Conservation (phyloP, 129 eudicot genomes). For the Logfia minima region DNA sequence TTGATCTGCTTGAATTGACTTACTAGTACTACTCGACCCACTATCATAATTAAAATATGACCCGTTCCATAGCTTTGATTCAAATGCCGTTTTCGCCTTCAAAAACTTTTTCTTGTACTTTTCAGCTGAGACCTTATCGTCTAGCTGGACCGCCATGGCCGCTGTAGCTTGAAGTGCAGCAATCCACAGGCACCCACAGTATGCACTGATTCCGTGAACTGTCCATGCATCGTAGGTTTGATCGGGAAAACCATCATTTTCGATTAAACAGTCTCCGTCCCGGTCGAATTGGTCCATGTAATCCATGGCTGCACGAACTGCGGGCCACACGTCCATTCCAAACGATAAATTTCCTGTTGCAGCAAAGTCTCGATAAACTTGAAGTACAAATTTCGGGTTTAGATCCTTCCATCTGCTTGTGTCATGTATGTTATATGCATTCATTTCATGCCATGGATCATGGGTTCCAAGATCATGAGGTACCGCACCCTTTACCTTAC, state of each 20-base stretch:
- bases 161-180: slow-evolving; percentile 97
- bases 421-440: slow-evolving; percentile 93
- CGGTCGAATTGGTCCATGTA: slow-evolving; percentile 93
- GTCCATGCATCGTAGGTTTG: slow-evolving; percentile 99
- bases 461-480: slow-evolving; percentile 99
- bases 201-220: slow-evolving; percentile 91
- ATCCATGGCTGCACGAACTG: slow-evolving; percentile 92
- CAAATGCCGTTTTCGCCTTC: slow-evolving; percentile 69
- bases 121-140: slow-evolving; percentile 67
- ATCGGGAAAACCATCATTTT: slow-evolving; percentile 95
- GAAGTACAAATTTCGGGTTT: slow-evolving; percentile 94
- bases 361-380: slow-evolving; percentile 83
- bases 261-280: slow-evolving; percentile 74
- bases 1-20: slow-evolving; percentile 92
- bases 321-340: slow-evolving; percentile 91
- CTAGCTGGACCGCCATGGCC: slow-evolving; percentile 84
- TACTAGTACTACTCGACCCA: slow-evolving; percentile 88
- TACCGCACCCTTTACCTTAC: slow-evolving; percentile 84
- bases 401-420: slow-evolving; percentile 97
- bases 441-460: slow-evolving; percentile 99
- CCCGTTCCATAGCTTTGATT: slow-evolving; percentile 84
- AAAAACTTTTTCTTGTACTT: slow-evolving; percentile 61
- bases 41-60: slow-evolving; percentile 87
- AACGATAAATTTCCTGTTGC: slow-evolving; percentile 79
- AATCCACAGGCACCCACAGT: slow-evolving; percentile 92